Percentiles rank a stretch among this genome's conserved stretches.
phyloP scores from a whole-genome alignment of 495 filamentous ascomycete genomes.

The Lophiostoma macrostomum region DNA sequence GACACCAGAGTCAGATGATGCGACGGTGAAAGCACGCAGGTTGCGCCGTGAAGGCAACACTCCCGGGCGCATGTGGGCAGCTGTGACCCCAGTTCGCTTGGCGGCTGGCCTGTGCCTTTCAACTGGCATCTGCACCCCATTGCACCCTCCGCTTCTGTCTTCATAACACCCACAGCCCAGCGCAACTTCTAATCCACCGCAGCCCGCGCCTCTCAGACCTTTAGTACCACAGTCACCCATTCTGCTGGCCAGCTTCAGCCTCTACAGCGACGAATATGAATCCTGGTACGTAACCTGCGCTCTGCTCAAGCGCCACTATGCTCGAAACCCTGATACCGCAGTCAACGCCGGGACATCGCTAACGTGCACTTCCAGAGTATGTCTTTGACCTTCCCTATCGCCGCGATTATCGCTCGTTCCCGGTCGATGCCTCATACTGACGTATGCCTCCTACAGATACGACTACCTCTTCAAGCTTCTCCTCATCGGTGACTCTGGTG shows the following conservation, averaged over 20 bases:
- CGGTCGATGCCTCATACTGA: neutral
- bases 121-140: no score
- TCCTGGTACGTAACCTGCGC: constrained; percentile 37
- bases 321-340: constrained; percentile 7
- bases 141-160: no score
- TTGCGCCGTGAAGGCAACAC: no score
- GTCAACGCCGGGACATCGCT: constrained; percentile 4
- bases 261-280: constrained; percentile 31
- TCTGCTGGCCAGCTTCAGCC: neutral
- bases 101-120: no score
- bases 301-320: constrained; percentile 5
- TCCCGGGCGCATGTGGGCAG: no score
- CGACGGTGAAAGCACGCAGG: no score
- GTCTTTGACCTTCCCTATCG: neutral
- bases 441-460: constrained; percentile 58
- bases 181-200: no score
- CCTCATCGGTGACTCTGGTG: constrained; percentile 98
- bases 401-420: neutral
- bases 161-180: no score
- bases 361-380: constrained; percentile 20
- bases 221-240: neutral
- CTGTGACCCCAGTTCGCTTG: no score
- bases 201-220: no score
- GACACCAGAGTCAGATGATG: no score
- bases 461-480: constrained; percentile 99